Percentiles rank a stretch among this genome's conserved stretches.
Evolutionary conservation across 768 basidiomycete species (phyloP).

Genomic region (Lanmaoa rubissima): DNA sequence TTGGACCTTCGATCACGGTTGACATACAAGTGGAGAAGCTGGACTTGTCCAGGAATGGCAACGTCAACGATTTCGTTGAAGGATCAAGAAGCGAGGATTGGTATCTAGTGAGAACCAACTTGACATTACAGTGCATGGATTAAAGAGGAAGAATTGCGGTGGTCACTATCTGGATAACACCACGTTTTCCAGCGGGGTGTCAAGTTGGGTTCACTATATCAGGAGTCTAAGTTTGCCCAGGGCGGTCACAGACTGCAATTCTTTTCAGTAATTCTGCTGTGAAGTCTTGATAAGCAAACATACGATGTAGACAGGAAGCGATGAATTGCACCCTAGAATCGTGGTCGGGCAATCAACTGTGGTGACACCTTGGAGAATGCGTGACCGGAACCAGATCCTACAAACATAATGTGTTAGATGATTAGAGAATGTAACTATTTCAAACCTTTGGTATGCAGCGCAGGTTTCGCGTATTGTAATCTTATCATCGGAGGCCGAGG

Average conservation of each 20-base stretch:
- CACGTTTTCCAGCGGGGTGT: slow-evolving; percentile 81
- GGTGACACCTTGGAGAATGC: slow-evolving; percentile 77
- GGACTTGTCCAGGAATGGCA: slow-evolving; percentile 69
- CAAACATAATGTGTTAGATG: not conserved
- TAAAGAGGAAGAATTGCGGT: not conserved
- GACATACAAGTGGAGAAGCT: slow-evolving; percentile 86
- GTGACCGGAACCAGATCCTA: slow-evolving; percentile 87
- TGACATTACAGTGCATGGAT: not conserved
- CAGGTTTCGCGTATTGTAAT: slow-evolving; percentile 86
- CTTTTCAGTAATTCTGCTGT: not conserved
- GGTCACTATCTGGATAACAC: slow-evolving; percentile 65
- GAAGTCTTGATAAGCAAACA: slow-evolving; percentile 24
- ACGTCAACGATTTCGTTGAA: slow-evolving; percentile 91
- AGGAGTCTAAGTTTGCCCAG: slow-evolving; percentile 92
- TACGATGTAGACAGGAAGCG: slow-evolving; percentile 78
- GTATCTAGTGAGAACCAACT: slow-evolving; percentile 69
- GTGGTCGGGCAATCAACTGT: slow-evolving; percentile 78
- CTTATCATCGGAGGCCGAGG: slow-evolving; percentile 87
- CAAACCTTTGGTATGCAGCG: slow-evolving; percentile 79
- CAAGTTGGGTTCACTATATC: slow-evolving; percentile 82
- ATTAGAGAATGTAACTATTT: not conserved
- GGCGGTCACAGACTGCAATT: slow-evolving; percentile 63
- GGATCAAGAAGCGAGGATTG: slow-evolving; percentile 87
- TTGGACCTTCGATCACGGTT: slow-evolving; percentile 53
- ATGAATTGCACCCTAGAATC: slow-evolving; percentile 72